Percentiles rank a stretch among this genome's conserved stretches.
Evolutionary conservation across 1,284 basidiomycete genomes (phyloP).

Genomic region (Leccinum fallax): DNA sequence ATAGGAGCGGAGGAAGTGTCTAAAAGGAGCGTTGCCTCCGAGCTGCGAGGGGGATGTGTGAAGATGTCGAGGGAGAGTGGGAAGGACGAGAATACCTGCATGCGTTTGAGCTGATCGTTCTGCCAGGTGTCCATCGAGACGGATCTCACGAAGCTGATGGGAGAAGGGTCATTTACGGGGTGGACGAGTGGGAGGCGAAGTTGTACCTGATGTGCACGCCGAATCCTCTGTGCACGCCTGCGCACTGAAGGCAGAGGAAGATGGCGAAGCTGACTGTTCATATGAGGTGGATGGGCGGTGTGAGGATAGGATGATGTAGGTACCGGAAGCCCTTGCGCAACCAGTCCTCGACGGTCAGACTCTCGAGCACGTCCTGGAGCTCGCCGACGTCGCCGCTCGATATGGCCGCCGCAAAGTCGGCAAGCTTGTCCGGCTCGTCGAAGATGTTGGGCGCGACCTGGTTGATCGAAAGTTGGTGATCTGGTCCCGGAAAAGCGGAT

Average conservation of each 20-base stretch:
- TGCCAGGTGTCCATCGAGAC: conserved; percentile 98
- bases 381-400: conserved; percentile 90
- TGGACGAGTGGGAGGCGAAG: background rate
- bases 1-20: conserved; percentile 77
- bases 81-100: conserved; percentile 64
- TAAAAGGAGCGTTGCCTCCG: conserved; percentile 85
- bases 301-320: conserved; percentile 10
- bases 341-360: conserved; percentile 85
- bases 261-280: conserved; percentile 66
- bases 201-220: conserved; percentile 82
- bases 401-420: conserved; percentile 97
- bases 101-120: conserved; percentile 84
- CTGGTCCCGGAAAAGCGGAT: conserved; percentile 97
- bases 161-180: conserved; percentile 10
- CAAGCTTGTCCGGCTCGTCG: conserved; percentile 97
- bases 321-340: conserved; percentile 91
- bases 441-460: conserved; percentile 97
- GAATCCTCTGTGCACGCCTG: conserved; percentile 86
- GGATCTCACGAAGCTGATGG: conserved; percentile 82
- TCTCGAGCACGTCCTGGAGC: conserved; percentile 93
- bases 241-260: conserved; percentile 91
- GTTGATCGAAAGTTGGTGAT: conserved; percentile 95
- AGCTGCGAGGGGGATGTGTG: conserved; percentile 47
- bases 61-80: conserved; percentile 9
- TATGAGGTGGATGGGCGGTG: background rate